Evolutionary conservation across 108 stramenopile genomes (phyloP).

Genomic region (Skeletonema marinoi): DNA sequence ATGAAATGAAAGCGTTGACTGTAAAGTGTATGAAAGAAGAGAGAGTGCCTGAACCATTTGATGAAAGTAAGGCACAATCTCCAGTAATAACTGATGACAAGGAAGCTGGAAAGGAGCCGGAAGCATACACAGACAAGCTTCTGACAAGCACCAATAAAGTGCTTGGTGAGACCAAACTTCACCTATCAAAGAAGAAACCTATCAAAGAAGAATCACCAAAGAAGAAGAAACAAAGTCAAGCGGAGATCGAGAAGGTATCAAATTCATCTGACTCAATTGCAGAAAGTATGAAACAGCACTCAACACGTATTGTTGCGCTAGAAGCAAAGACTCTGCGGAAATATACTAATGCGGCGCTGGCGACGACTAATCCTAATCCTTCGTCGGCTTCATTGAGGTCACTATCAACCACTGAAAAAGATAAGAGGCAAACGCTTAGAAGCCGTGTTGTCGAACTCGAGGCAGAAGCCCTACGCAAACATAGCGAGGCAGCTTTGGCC

Average conservation of each 20-base stretch:
- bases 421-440: not conserved
- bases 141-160: not conserved
- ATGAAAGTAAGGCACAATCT: slow-evolving; percentile 1
- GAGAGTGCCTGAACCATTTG: slow-evolving; percentile 13
- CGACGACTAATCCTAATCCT: not conserved
- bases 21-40: not conserved
- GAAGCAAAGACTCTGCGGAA: not conserved
- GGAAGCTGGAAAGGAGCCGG: not conserved
- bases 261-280: not conserved
- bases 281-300: not conserved
- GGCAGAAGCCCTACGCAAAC: slow-evolving; percentile 33
- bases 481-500: slow-evolving; percentile 29
- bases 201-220: not conserved
- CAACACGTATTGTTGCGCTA: not conserved
- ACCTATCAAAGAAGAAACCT: not conserved
- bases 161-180: no score
- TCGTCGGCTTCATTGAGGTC: slow-evolving; percentile 10
- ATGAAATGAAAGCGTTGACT: slow-evolving; percentile 14
- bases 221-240: not conserved
- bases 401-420: not conserved
- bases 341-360: not conserved
- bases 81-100: not conserved
- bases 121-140: not conserved
- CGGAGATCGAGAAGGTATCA: not conserved
- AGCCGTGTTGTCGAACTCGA: slow-evolving; percentile 19